phyloP scores from a whole-genome alignment of 352 stramenopile species.

The Saprolegnia diclina region DNA sequence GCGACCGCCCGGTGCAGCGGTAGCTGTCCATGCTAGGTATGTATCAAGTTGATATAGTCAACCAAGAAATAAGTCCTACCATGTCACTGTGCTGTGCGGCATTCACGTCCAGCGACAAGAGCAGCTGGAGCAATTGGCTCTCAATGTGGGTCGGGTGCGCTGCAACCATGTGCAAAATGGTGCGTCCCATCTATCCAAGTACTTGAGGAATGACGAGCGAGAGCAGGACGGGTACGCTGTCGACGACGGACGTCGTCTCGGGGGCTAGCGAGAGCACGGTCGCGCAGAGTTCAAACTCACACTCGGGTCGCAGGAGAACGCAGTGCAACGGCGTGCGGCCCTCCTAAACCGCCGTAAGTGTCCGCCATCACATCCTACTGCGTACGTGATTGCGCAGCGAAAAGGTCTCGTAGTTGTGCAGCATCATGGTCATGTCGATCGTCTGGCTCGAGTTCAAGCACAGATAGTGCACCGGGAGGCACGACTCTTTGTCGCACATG shows the following conservation, averaged over 20 bases:
- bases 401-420: constrained; percentile 36
- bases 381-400: constrained; percentile 39
- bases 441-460: constrained; percentile 42
- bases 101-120: constrained; percentile 18
- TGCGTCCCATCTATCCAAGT: constrained; percentile 39
- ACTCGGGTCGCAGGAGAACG: constrained; percentile 30
- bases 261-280: constrained; percentile 37
- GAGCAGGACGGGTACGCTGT: constrained; percentile 35
- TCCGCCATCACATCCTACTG: background rate
- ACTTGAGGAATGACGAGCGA: background rate
- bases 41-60: background rate
- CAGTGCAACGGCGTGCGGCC: constrained; percentile 46
- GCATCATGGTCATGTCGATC: constrained; percentile 39
- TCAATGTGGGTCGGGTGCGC: constrained; percentile 29
- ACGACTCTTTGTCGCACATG: constrained; percentile 40
- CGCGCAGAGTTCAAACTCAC: constrained; percentile 37
- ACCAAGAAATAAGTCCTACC: background rate
- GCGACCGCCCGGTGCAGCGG: constrained; percentile 53
- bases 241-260: constrained; percentile 32
- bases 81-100: constrained; percentile 14
- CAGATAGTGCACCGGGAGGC: constrained; percentile 48
- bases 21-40: constrained; percentile 44
- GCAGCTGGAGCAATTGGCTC: constrained; percentile 31
- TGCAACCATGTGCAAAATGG: constrained; percentile 53
- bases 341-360: constrained; percentile 28